These are phyloP conservation scores for Phialophora verrucosa DNA, from an alignment of 2,329 filamentous ascomycete genomes.

Conservation along the genomic window DNA sequence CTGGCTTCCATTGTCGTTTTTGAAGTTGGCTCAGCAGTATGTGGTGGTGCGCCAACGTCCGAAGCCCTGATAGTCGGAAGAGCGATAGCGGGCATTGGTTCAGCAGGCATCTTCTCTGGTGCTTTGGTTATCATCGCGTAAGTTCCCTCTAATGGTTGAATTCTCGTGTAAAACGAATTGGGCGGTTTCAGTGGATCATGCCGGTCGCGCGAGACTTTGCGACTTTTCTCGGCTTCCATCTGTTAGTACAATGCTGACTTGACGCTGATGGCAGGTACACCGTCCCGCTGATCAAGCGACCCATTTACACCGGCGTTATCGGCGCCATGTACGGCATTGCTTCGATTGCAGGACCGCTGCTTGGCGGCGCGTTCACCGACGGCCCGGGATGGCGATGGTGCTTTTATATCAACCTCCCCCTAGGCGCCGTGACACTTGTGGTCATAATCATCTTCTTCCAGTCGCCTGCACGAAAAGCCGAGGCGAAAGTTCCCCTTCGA, in stretches of 20 bases:
- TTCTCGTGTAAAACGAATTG: background rate
- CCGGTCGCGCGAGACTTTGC: background rate
- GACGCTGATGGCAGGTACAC: conserved; percentile 28
- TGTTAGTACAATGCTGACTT: background rate
- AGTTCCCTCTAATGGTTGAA: background rate
- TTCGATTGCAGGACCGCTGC: conserved; percentile 47
- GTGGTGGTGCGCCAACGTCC: conserved; percentile 45
- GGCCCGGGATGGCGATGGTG: conserved; percentile 48
- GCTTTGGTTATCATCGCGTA: conserved; percentile 44
- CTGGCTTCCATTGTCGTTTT: conserved; percentile 50
- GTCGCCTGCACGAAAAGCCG: conserved; percentile 45
- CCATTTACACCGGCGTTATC: conserved; percentile 59
- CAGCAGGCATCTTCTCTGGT: conserved; percentile 42
- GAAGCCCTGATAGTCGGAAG: conserved; percentile 44
- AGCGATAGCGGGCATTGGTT: conserved; percentile 44
- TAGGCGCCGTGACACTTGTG: conserved; percentile 49
- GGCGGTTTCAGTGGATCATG: background rate
- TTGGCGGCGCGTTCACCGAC: conserved; percentile 51
- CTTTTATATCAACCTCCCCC: conserved; percentile 52
- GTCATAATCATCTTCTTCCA: conserved; percentile 58
- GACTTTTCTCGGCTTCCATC: background rate
- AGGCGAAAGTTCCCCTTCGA: conserved; percentile 43
- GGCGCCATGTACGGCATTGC: conserved; percentile 53
- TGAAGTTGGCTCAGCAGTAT: conserved; percentile 54
- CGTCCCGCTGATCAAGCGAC: conserved; percentile 61